Conservation (phyloP, 495 filamentous ascomycete genomes). For the Podospora bellae-mahoneyi region DNA sequence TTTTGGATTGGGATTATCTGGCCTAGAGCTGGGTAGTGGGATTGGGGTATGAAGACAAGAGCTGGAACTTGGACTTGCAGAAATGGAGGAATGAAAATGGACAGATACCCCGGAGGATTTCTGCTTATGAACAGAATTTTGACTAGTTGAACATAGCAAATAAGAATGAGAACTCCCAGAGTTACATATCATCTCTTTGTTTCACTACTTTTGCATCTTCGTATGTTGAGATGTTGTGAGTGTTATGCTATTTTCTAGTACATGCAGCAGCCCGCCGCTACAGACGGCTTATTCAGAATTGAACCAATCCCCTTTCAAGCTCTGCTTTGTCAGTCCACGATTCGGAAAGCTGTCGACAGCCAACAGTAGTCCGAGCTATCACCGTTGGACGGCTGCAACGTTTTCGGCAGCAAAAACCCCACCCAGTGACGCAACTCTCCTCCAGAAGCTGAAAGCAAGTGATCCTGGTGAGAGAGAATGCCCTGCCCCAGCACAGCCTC, state of each 20-base stretch:
- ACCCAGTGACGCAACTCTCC: slow-evolving; percentile 13
- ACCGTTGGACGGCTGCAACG: slow-evolving; percentile 3
- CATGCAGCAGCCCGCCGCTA: neutral
- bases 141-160: no score
- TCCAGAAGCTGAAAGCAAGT: neutral
- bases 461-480: neutral
- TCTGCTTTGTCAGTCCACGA: neutral
- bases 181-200: no score
- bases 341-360: neutral
- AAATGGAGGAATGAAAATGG: neutral
- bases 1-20: neutral
- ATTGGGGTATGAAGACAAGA: neutral
- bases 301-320: neutral
- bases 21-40: neutral
- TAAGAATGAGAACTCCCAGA: no score
- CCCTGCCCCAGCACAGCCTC: slow-evolving; percentile 14
- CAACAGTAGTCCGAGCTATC: neutral
- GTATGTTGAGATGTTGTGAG: no score
- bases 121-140: neutral
- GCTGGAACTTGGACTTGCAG: neutral
- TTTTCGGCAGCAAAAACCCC: slow-evolving; percentile 8
- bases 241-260: no score
- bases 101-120: neutral
- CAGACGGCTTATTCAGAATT: neutral
- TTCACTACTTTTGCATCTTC: no score